These are phyloP conservation scores for Trichosporon coremiiforme DNA, from an alignment of 1,284 basidiomycete species.

Conservation along the genomic window DNA sequence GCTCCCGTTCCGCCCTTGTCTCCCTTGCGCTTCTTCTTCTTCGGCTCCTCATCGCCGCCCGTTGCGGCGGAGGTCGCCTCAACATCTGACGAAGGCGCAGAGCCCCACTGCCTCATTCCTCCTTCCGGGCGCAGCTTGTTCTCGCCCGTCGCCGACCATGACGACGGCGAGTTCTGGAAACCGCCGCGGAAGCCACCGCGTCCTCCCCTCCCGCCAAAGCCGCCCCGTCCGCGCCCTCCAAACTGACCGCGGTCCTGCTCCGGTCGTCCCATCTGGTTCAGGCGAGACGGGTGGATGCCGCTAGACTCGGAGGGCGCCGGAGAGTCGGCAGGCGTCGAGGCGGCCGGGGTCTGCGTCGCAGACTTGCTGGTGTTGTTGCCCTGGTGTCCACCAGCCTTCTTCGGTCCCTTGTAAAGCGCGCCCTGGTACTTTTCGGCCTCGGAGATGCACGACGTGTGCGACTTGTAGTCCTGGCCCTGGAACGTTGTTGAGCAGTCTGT, in stretches of 20 bases:
- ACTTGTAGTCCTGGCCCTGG: slow-evolving; percentile 71
- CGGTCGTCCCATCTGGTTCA: slow-evolving; percentile 25
- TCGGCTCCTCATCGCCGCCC: slow-evolving; percentile 34
- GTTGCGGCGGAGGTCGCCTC: slow-evolving; percentile 19
- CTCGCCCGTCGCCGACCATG: slow-evolving; percentile 36
- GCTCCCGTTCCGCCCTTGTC: slow-evolving; percentile 56
- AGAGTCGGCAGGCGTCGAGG: slow-evolving; percentile 29
- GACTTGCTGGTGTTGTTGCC: slow-evolving; percentile 18
- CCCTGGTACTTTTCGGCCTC: slow-evolving; percentile 94
- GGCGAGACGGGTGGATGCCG: slow-evolving; percentile 47
- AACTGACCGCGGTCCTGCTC: slow-evolving; percentile 18
- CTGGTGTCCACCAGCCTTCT: slow-evolving; percentile 8
- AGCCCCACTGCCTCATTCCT: slow-evolving; percentile 55
- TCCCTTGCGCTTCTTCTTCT: slow-evolving; percentile 52
- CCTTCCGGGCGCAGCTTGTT: slow-evolving; percentile 41
- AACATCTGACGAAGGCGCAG: slow-evolving; percentile 35
- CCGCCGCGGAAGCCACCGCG: slow-evolving; percentile 24
- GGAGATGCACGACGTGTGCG: slow-evolving; percentile 78
- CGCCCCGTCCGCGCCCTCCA: slow-evolving; percentile 29
- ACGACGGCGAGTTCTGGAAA: neutral
- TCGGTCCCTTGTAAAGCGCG: slow-evolving; percentile 70
- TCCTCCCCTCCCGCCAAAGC: slow-evolving; percentile 25
- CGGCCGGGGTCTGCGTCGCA: slow-evolving; percentile 31
- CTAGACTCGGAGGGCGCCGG: slow-evolving; percentile 29
- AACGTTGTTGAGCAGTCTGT: slow-evolving; percentile 80